Evolutionary conservation across 73 alveolate genomes (phyloP), one percentile per base, ranked within the genome.

Genomic region (Blepharisma japonicum): DNA sequence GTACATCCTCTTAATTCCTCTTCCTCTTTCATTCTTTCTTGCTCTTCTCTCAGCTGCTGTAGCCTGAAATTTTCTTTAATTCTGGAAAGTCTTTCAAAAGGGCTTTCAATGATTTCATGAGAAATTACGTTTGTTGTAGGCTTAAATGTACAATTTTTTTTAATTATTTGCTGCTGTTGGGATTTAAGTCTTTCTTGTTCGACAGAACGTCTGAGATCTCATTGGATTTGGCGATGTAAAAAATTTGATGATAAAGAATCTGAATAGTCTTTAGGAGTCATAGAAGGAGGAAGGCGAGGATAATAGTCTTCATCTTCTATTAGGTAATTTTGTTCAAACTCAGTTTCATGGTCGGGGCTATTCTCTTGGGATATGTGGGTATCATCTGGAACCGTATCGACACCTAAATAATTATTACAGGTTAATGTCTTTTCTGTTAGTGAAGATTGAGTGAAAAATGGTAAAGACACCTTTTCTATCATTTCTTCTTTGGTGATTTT

Each of bases 401-500:
- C 42, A 32, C 42, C 42, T 32, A 3, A 3, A 32, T 32, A 32
- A 32, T 32, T 32, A 32, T 32, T 32, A 32, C 42, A 32, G 42
- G 42, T 32, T 32, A 32, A 32, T 32, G 42, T 32, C 42, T 32
- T 32, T 32, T 32, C 42, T 32, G 42, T 32, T 32, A 32, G 42
- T 32, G 42, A 32, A 32, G 42, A 32, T 32, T 32, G 42, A 18
- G 66, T 11, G 48, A 61, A 61, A 14, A 39, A 61, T 61, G 38
- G 50, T 9, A 11, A 38, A 45, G n/a, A 45, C 0, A 70, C 20
- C 38, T 23, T 14, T 70, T 70, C 80, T 14, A 70, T 25, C 80
- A 70, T 70, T 45, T 70, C 76, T 4, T 70, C 80, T 70, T 70
- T 70, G 21, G 76, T 14, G 32, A 70, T 70, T 39, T 18, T 45